Base-by-base conservation (phyloP, 352 stramenopile genomes). In the Phytophthora boehmeriae region DNA sequence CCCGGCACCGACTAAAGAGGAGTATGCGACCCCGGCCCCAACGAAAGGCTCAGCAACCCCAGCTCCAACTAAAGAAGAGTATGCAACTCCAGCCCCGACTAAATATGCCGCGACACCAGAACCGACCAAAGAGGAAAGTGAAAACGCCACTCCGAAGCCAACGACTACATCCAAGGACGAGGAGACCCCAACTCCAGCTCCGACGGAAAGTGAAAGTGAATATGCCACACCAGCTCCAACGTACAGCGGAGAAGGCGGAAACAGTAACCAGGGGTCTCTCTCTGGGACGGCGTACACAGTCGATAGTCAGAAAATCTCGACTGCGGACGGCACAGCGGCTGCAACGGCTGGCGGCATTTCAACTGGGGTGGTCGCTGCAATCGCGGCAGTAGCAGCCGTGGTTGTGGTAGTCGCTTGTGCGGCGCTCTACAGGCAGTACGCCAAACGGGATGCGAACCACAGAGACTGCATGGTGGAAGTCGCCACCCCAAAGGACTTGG, bases 371-470 rank as follows among this genome's bases (percentile, higher is more conserved):
- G 54, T 76, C 23, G 68, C 57, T 4, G 59, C 64, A n/a, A 63
- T 76, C 8, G 68, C 68, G 1, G 63, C 58, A n/a, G 64, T 53
- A 1, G 63, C 68, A 17, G 68, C 58, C 13, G 63, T 71, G 6
- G 68, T 70, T 8, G 64, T 54, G n/a, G 55, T 54, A 9, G 36
- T 63, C 32, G 63, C 66, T 19, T 63, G 54, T 14, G 57, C 64
- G 17, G 63, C 65, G 17, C 58, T 76, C 17, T 76, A 76, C 68
- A 73, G 71, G 46, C 68, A 76, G 68, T 62, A 73, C 68, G 51
- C 61, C 51, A 71, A 68, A 53, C 62, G 52, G 27, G 48, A 68
- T 16, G 45, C 51, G 34, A 27, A 34, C n/a, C 38, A 22, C 13
- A 43, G 59, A 20, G 30, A 71, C 22, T 54, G 49, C 42, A 25